These are phyloP conservation scores for Pseudogymnoascus sp. DNA, from an alignment of 2,329 filamentous ascomycete species.

Conservation along the genomic window DNA sequence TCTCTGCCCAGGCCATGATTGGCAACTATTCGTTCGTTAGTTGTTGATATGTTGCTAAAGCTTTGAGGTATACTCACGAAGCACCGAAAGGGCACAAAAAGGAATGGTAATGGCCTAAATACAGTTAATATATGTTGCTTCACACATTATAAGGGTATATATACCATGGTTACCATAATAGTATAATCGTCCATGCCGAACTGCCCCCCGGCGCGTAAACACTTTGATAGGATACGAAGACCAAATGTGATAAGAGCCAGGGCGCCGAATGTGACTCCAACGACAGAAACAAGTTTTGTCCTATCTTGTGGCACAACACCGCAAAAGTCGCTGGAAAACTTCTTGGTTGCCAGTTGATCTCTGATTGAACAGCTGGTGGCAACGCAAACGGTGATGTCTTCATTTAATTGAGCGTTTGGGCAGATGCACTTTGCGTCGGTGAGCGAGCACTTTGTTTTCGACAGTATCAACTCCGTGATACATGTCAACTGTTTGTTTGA, in stretches of 20 bases:
- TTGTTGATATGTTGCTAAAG: background rate
- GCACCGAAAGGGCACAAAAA: constrained; percentile 5
- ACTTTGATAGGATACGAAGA: constrained; percentile 32
- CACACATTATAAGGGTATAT: background rate
- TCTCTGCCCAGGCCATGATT: constrained; percentile 36
- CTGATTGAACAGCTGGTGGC: constrained; percentile 30
- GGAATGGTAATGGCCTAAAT: background rate
- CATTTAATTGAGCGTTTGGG: constrained; percentile 28
- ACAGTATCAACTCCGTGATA: background rate
- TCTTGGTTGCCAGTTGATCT: constrained; percentile 35
- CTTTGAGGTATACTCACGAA: background rate
- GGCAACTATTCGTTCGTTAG: constrained; percentile 27
- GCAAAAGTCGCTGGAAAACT: constrained; percentile 34
- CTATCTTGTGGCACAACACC: constrained; percentile 30
- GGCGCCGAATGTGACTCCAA: constrained; percentile 30
- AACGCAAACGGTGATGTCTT: constrained; percentile 30
- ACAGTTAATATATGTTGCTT: background rate
- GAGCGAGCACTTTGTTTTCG: constrained; percentile 19
- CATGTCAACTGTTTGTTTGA: background rate
- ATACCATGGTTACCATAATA: constrained; percentile 30
- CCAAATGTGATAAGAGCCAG: constrained; percentile 30
- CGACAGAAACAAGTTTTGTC: constrained; percentile 26
- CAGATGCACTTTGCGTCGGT: constrained; percentile 36
- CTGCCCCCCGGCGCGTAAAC: constrained; percentile 28
- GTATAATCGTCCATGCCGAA: constrained; percentile 36